These are phyloP conservation scores for Pelargonium australe DNA, from an alignment of 441 rosid genomes.

Conservation along the genomic window DNA sequence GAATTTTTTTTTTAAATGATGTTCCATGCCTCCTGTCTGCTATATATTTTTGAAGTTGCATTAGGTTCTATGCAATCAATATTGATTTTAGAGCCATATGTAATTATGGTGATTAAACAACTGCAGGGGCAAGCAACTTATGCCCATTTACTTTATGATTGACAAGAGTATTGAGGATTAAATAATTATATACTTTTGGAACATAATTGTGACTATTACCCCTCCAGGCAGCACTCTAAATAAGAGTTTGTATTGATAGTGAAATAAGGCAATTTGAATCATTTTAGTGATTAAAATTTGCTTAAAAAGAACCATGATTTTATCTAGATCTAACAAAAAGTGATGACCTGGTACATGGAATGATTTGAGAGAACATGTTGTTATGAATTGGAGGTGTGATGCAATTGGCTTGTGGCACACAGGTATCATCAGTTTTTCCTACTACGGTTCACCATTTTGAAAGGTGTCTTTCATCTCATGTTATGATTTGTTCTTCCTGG, in stretches of 20 bases:
- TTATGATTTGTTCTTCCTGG: background rate
- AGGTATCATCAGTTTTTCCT: background rate
- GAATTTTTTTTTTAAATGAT: too few relatives aligned
- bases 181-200: background rate
- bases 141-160: background rate
- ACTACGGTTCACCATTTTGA: background rate
- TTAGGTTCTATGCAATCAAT: background rate
- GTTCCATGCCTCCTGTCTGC: background rate
- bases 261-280: background rate
- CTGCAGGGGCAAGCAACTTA: too few relatives aligned
- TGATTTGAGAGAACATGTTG: background rate
- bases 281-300: background rate
- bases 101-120: too few relatives aligned
- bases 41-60: background rate
- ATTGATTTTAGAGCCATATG: too few relatives aligned
- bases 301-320: background rate
- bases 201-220: background rate
- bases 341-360: background rate
- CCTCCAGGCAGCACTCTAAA: background rate
- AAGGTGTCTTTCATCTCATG: background rate
- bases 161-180: background rate
- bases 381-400: background rate
- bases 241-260: background rate
- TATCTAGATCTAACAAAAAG: background rate
- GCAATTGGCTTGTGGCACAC: background rate